Evolutionary conservation across 768 basidiomycete genomes (phyloP), one percentile per base, ranked within the genome.

Genomic region (Collybia sp.): DNA sequence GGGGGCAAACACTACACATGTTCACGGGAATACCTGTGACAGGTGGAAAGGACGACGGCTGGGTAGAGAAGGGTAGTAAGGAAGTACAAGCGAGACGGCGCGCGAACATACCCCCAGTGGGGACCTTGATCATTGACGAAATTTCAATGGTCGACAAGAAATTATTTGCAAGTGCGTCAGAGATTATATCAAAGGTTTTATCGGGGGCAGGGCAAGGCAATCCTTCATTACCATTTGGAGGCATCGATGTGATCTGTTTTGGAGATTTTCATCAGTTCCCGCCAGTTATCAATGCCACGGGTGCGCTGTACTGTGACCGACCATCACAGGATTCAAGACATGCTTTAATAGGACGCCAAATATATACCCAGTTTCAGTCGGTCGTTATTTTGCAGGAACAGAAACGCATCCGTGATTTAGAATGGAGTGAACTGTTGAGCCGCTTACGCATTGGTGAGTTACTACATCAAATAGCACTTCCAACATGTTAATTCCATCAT

Each of bases 201-300:
- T 44, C 32, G 12, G 40, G 42, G 30, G 42, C 6, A 17, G 47
- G 37, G 8, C 37, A 30, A 3, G 51, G 47, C 0, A 42, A 52
- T 5, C 15, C 49, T 0, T 46, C 50, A 0, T 4, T 40, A 2
- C 49, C 62, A 0, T 75, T 73, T 48, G 67, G 66, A 2, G 66
- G 70, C 0, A 54, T 72, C 44, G 69, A 66, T 45, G 55, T 75
- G 4, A 66, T 74, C 3, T 16, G 75, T 3, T 53, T 56, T 16
- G 73, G 74, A 0, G 70, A 75, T 42, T 62, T 73, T 12, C 71
- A 75, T 44, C 74, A 73, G 53, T 74, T 76, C 49, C 73, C 71
- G 1, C 72, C 70, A 0, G 71, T 76, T 0, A 55, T 42, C 3
- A 43, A 50, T 51, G 25, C 61, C 44, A 44, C 10, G 2, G 16